Base-by-base conservation (phyloP, 192 early-diverging fungal genomes). In the Backusella sp. region DNA sequence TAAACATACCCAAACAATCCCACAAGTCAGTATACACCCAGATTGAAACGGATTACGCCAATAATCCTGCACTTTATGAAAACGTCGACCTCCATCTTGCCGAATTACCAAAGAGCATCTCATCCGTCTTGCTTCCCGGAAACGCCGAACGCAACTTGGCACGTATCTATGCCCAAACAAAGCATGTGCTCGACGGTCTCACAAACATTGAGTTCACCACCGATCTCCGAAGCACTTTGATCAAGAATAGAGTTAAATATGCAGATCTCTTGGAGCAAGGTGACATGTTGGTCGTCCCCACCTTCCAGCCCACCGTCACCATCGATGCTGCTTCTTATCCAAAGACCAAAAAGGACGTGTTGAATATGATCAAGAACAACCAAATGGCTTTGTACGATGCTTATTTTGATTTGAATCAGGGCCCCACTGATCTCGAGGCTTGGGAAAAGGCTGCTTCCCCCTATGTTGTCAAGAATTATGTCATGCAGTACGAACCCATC, bases 401-500 rank as follows among this genome's bases (percentile, higher is more conserved):
- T 37, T 82, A 84, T n/a, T 88, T 81, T 86, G 85, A 90, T 68
- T 37, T 83, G 11, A 84, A 84, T 49, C 77, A 70, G 44, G 82
- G 87, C 0, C 86, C 86, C 4, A 87, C 86, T 7, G 75, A 84
- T 74, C 82, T 79, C 70, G 77, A 82, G 5, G 75, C 70, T n/a
- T 90, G 87, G 87, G 78, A 77, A 12, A 75, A 73, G 9, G 78
- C 79, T 6, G 77, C 69, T 6, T 56, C 73, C 6, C 42, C 86
- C 42, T 88, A 86, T 34, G 70, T 73, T 1, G 82, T 88, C 4
- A 77, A 84, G 19, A 80, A 87, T 28, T 90, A 88, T 69, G 87
- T 86, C 46, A 79, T 84, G n/a, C 85, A 86, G 52, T 90, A 88
- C 75, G 76, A 80, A 39, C 88, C 88, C 7, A 86, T 87, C 12